Evolutionary conservation across 2,329 filamentous ascomycete species (phyloP), one percentile per base, ranked within the genome.

Genomic region (Alternaria arbusti): DNA sequence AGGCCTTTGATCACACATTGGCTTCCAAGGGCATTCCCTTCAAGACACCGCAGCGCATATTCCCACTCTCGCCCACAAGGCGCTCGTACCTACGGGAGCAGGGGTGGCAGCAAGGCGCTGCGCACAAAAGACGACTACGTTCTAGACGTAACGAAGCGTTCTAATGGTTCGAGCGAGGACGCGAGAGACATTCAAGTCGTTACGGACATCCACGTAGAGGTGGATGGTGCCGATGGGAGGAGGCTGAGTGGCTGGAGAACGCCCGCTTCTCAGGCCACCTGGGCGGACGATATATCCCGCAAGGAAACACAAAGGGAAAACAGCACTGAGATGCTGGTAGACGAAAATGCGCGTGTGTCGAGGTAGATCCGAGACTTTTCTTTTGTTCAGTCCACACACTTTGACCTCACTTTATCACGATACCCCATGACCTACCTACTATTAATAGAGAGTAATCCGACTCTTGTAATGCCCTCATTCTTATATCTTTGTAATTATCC

Each of bases 1-100:
- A 71, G 72, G 1, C 74, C 76, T 7, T 67, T 77, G 2, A 54
- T 78, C 22, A 66, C 70, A 1, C 71, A 68, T 28, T 72, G 55
- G 47, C 59, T 77, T 1, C 75, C 74, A 5, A 66, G 65, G 9
- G 57, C 70, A 2, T 72, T 77, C 45, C 69, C 73, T 0, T 70
- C 70, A 0, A 62, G 68, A 43, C 66, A 61, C 28, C 64, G 59
- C 32, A 64, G 65, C 47, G 58, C 62, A 2, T 59, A 60, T 28
- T 47, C 56, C 22, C 49, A 52, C 60, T 57, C 54, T 47, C 67
- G 17, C 59, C 65, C 17, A 43, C 54, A 52, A 26, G 54, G 10
- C 63, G 63, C 54, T 62, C 44, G 63, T 3, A 61, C 66, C 11
- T 70, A 69, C 13, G 67, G 68, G 23, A 67, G 61, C 22, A 65